Percentiles rank a stretch among this genome's conserved stretches.
These are phyloP conservation scores for Byssothecium circinans DNA, from an alignment of 2,329 filamentous ascomycete species.

Conservation along the genomic window DNA sequence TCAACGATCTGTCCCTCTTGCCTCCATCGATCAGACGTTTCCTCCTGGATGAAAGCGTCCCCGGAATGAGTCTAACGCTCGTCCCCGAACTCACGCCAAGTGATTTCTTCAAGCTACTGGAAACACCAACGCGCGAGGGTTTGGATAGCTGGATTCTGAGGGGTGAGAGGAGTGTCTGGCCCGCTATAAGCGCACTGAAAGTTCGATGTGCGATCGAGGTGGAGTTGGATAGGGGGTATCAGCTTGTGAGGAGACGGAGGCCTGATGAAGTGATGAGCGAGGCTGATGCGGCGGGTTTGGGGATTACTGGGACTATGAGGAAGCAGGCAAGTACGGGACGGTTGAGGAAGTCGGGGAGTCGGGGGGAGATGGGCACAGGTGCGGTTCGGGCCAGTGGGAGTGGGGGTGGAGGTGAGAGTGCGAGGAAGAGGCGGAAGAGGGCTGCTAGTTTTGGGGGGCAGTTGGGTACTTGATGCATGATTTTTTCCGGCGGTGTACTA, in stretches of 20 bases:
- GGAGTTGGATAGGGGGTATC: constrained; percentile 83
- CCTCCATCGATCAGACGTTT: constrained; percentile 72
- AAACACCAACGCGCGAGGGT: constrained; percentile 74
- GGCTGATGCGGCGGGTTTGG: constrained; percentile 44
- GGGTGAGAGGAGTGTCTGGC: constrained; percentile 89
- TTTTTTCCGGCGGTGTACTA: too few species aligned
- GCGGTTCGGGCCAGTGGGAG: not conserved
- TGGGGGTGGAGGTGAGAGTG: constrained; percentile 9
- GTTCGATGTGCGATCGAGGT: constrained; percentile 84
- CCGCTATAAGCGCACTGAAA: constrained; percentile 77
- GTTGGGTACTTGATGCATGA: not conserved
- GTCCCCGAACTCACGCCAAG: constrained; percentile 74
- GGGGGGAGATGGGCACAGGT: not conserved
- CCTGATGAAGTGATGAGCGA: constrained; percentile 39
- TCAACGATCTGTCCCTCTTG: constrained; percentile 75
- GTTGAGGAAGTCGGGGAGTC: constrained; percentile 22
- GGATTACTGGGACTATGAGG: constrained; percentile 3
- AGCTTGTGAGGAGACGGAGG: constrained; percentile 66
- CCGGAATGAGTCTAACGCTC: constrained; percentile 75
- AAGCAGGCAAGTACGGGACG: constrained; percentile 14
- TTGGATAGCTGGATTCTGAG: constrained; percentile 83
- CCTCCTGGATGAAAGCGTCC: constrained; percentile 79
- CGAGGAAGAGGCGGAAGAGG: constrained; percentile 26
- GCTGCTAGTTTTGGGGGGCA: constrained; percentile 35
- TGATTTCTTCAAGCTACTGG: constrained; percentile 79